Evolutionary conservation across 2,329 filamentous ascomycete genomes (phyloP).

Genomic region (Tolypocladium amazonense): DNA sequence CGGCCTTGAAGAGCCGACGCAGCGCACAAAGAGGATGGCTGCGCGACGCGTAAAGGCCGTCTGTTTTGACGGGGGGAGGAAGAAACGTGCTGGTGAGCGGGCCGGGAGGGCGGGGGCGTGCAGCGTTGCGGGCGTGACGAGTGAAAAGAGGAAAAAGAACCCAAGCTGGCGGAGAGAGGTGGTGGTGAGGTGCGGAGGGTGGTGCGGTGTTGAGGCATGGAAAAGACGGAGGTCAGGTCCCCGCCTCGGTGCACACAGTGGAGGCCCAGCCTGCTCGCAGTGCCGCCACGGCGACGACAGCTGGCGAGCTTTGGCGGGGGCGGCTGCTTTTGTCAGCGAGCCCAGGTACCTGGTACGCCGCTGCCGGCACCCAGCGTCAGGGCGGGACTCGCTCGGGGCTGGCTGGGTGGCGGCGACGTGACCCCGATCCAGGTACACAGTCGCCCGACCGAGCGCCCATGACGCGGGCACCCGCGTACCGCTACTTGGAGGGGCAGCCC

Average conservation of each 20-base stretch:
- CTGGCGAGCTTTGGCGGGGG: too few species aligned
- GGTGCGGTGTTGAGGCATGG: constrained; percentile 1
- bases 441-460: neutral
- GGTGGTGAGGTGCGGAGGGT: neutral
- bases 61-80: neutral
- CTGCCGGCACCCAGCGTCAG: neutral
- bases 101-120: neutral
- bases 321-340: neutral
- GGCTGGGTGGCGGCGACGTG: neutral
- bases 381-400: neutral
- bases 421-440: neutral
- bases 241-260: neutral
- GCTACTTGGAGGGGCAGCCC: neutral
- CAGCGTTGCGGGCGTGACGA: neutral
- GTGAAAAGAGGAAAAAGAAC: neutral
- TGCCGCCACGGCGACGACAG: neutral
- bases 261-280: neutral
- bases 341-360: neutral
- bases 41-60: constrained; percentile 11
- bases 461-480: neutral
- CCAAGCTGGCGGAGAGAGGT: constrained; percentile 1
- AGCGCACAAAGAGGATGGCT: constrained; percentile 12
- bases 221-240: constrained; percentile 3
- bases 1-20: constrained; percentile 13
- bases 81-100: neutral